phyloP scores from a whole-genome alignment of 2,329 filamentous ascomycete genomes.

The Pyrenophora tritici-repentis region DNA sequence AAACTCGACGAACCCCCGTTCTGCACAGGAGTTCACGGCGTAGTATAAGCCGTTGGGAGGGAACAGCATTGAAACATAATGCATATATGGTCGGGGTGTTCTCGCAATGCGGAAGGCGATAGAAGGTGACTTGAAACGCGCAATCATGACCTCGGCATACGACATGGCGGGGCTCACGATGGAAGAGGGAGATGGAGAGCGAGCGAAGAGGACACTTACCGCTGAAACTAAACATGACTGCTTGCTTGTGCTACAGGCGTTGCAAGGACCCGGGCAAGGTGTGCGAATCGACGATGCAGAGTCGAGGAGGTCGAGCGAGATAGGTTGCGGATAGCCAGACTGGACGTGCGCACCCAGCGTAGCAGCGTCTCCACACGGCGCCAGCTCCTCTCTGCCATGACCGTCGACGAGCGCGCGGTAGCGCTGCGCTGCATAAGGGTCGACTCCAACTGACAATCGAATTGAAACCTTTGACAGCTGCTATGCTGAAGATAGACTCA shows the following conservation, averaged over 20 bases:
- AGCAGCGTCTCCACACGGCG: constrained; percentile 13
- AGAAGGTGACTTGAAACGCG: background rate
- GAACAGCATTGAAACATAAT: background rate
- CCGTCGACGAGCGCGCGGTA: background rate
- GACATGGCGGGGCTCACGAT: constrained; percentile 2
- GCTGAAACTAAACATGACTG: constrained; percentile 46
- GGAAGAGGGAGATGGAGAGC: background rate
- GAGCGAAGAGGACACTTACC: constrained; percentile 33
- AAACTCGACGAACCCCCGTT: background rate
- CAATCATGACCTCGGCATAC: constrained; percentile 1
- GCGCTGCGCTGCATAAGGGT: constrained; percentile 3
- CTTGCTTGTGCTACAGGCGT: constrained; percentile 1
- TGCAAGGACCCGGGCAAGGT: constrained; percentile 3
- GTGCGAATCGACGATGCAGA: constrained; percentile 5
- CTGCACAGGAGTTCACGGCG: background rate
- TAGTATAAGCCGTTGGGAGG: background rate
- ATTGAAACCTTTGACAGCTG: constrained; percentile 9
- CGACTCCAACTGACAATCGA: background rate
- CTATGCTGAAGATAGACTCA: constrained; percentile 1
- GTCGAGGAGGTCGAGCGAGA: constrained; percentile 5
- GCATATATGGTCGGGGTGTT: background rate
- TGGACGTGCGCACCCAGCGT: constrained; percentile 23
- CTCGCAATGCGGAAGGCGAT: constrained; percentile 2
- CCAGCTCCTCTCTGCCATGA: background rate
- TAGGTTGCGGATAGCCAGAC: constrained; percentile 9